These are phyloP conservation scores for Ceratocystis huliohia DNA, from an alignment of 2,329 filamentous ascomycete species.

Conservation along the genomic window DNA sequence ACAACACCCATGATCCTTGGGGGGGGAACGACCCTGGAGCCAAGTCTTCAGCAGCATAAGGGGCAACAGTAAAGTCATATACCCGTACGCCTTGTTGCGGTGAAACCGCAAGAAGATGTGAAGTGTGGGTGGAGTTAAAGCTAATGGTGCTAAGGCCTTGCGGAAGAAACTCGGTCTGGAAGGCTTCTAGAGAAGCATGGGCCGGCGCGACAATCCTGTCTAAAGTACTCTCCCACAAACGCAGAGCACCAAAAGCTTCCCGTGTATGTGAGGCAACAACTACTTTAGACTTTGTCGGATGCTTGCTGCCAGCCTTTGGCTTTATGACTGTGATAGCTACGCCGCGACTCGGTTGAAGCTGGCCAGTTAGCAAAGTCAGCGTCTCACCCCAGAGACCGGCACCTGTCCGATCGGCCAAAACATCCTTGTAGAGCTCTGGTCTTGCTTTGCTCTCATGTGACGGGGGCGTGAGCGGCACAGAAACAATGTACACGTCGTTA, in stretches of 20 bases:
- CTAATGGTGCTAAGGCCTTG: conserved; percentile 42
- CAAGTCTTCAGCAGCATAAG: conserved; percentile 40
- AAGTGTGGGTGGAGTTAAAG: conserved; percentile 48
- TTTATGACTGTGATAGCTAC: conserved; percentile 42
- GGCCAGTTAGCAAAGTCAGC: conserved; percentile 41
- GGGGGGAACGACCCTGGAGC: conserved; percentile 39
- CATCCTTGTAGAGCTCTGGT: conserved; percentile 38
- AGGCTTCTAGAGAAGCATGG: conserved; percentile 33
- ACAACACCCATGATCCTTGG: conserved; percentile 52
- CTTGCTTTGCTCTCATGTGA: conserved; percentile 47
- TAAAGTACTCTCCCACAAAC: conserved; percentile 46
- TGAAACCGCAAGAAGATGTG: conserved; percentile 46
- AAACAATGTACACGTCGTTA: conserved; percentile 44
- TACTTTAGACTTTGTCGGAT: conserved; percentile 31
- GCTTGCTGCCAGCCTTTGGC: conserved; percentile 29
- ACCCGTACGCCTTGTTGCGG: conserved; percentile 45
- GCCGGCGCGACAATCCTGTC: conserved; percentile 28
- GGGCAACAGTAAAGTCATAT: conserved; percentile 46
- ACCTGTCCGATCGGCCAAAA: conserved; percentile 43
- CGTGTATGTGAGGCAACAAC: conserved; percentile 49
- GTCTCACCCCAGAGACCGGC: conserved; percentile 53
- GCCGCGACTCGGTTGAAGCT: conserved; percentile 40
- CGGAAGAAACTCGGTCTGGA: conserved; percentile 48
- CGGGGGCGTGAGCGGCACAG: conserved; percentile 48
- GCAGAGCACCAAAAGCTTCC: conserved; percentile 46